A percentile compares a stretch with the other conserved stretches of the same genome.
These are phyloP conservation scores for Hypoxylon sp. DNA, from an alignment of 2,329 filamentous ascomycete species.

Conservation along the genomic window DNA sequence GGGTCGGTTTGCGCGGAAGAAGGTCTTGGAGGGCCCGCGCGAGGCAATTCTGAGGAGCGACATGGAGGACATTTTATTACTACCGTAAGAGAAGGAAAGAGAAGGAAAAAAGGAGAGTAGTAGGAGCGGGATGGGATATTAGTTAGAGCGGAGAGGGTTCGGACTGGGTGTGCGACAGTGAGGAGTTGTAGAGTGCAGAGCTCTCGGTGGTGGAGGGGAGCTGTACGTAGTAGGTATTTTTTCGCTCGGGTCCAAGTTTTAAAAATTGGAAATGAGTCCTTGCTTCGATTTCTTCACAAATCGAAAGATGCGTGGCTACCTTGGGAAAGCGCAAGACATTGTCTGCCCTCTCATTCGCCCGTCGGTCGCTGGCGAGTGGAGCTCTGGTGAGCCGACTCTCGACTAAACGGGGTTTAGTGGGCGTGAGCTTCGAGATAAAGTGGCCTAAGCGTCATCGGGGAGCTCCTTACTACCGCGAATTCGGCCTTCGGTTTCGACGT, in stretches of 20 bases:
- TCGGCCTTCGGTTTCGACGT: constrained; percentile 13
- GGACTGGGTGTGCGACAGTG: constrained; percentile 10
- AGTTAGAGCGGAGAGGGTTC: constrained; percentile 16
- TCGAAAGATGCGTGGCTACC: constrained; percentile 46
- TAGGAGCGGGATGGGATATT: constrained; percentile 7
- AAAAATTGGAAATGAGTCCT: constrained; percentile 28
- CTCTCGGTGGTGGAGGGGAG: neutral
- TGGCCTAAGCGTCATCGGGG: constrained; percentile 27
- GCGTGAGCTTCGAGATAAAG: neutral
- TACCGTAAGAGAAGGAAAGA: constrained; percentile 10
- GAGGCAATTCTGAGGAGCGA: constrained; percentile 79
- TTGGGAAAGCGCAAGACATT: constrained; percentile 44
- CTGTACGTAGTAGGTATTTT: neutral
- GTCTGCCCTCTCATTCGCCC: constrained; percentile 42
- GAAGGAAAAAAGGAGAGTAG: constrained; percentile 6
- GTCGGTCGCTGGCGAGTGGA: constrained; percentile 22
- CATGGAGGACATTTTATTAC: constrained; percentile 71
- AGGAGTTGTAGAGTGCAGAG: constrained; percentile 3
- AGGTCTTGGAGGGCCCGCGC: constrained; percentile 73
- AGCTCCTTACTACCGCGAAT: constrained; percentile 18
- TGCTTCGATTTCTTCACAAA: constrained; percentile 45
- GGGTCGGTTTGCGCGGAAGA: constrained; percentile 76
- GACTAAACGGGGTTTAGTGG: constrained; percentile 23
- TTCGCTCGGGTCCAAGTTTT: constrained; percentile 5
- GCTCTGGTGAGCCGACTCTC: constrained; percentile 5